phyloP scores from a whole-genome alignment of 192 early-diverging fungal genomes.

The Backusella luteola region DNA sequence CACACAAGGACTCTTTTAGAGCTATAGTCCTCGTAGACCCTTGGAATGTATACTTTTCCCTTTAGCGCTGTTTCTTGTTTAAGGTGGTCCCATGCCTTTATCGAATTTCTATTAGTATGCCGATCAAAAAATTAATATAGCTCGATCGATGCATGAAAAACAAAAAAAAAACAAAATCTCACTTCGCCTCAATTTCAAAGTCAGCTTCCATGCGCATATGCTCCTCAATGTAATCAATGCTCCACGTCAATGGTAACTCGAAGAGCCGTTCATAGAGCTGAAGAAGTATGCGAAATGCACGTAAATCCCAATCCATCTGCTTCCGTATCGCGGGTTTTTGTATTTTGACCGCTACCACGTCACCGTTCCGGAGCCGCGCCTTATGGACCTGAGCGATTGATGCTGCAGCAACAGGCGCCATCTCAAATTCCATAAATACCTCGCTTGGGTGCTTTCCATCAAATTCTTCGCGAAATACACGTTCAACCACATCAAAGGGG shows the following conservation, averaged over 20 bases:
- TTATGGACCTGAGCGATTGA: constrained; percentile 95
- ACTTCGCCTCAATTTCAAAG: constrained; percentile 80
- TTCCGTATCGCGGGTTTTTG: constrained; percentile 86
- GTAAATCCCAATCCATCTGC: constrained; percentile 86
- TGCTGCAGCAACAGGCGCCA: constrained; percentile 74
- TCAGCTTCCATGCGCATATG: constrained; percentile 84
- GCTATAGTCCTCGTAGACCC: constrained; percentile 70
- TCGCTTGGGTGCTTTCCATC: constrained; percentile 49
- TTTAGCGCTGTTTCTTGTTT: constrained; percentile 49
- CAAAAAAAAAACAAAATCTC: not conserved
- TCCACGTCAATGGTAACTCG: constrained; percentile 82
- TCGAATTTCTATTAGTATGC: constrained; percentile 55
- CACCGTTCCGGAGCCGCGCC: constrained; percentile 66
- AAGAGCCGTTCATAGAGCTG: constrained; percentile 71
- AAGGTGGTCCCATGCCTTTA: constrained; percentile 54
- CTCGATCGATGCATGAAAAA: not conserved
- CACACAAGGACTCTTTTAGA: constrained; percentile 72
- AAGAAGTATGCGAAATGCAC: constrained; percentile 62
- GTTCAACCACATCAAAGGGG: constrained; percentile 56
- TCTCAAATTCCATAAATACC: constrained; percentile 72
- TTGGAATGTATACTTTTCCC: constrained; percentile 70
- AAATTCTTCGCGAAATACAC: constrained; percentile 70
- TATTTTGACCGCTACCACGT: constrained; percentile 85
- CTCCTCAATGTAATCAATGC: constrained; percentile 64
- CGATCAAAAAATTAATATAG: not conserved